Evolutionary conservation across 495 filamentous ascomycete genomes (phyloP).

Genomic region (Penicillium turbatum): DNA sequence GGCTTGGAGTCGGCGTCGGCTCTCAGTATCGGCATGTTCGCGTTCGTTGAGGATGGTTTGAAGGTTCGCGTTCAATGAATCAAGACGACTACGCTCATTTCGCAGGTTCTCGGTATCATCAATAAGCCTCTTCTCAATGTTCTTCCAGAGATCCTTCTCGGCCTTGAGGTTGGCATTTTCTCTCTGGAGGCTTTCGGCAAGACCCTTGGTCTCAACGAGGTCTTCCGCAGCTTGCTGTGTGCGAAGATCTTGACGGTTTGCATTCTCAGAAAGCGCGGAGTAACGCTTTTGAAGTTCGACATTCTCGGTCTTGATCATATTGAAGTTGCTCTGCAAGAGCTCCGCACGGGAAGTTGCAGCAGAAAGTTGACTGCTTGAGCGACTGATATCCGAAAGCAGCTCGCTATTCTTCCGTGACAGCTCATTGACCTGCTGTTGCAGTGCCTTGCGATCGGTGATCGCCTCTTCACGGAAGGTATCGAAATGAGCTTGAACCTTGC

Average conservation of each 20-base stretch:
- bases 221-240: constrained; percentile 93
- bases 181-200: constrained; percentile 80
- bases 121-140: constrained; percentile 77
- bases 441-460: constrained; percentile 65
- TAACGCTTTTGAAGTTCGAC: constrained; percentile 75
- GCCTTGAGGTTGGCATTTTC: constrained; percentile 91
- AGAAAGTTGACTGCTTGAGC: constrained; percentile 73
- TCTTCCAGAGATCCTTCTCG: constrained; percentile 87
- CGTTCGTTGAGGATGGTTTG: constrained; percentile 88
- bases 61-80: constrained; percentile 69
- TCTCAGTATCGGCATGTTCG: constrained; percentile 78
- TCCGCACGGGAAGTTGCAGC: constrained; percentile 78
- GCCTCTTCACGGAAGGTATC: constrained; percentile 87
- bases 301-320: constrained; percentile 77
- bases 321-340: constrained; percentile 85
- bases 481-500: constrained; percentile 84
- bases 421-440: constrained; percentile 83
- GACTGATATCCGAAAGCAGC: constrained; percentile 72
- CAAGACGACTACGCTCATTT: constrained; percentile 77
- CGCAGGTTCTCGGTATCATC: constrained; percentile 81
- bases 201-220: constrained; percentile 74
- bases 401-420: constrained; percentile 75
- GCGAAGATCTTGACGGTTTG: constrained; percentile 81
- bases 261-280: constrained; percentile 68
- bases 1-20: constrained; percentile 67